Percentiles rank a stretch among this genome's conserved stretches.
These are phyloP conservation scores for Cymodocea nodosa DNA, from an alignment of 116 monocot species.

Conservation along the genomic window DNA sequence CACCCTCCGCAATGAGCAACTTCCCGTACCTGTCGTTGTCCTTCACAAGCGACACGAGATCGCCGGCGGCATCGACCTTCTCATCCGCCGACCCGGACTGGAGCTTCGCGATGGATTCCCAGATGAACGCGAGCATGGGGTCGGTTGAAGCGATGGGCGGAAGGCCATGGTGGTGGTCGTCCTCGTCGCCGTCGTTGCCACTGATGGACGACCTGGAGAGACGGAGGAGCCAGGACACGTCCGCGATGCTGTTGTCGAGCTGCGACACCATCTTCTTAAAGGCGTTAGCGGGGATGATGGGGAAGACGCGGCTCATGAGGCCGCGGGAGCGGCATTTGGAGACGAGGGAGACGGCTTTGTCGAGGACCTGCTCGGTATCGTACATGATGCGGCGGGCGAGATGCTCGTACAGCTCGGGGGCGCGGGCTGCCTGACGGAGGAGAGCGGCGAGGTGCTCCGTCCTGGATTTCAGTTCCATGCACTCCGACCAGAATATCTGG, in stretches of 20 bases:
- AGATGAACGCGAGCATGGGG: constrained; percentile 75
- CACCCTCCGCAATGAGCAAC: constrained; percentile 63
- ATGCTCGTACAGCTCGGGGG: constrained; percentile 76
- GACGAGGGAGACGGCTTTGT: constrained; percentile 56
- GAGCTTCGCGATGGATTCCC: constrained; percentile 96
- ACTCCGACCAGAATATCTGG: constrained; percentile 33
- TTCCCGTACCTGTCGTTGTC: constrained; percentile 86
- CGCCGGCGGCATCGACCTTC: constrained; percentile 57
- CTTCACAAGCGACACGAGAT: constrained; percentile 70
- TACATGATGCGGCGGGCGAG: constrained; percentile 88
- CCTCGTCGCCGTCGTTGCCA: constrained; percentile 40
- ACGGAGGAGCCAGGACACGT: constrained; percentile 87
- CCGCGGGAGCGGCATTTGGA: constrained; percentile 62
- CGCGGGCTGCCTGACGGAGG: constrained; percentile 80
- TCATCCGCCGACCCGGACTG: constrained; percentile 52
- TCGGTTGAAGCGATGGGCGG: constrained; percentile 94
- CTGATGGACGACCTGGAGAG: constrained; percentile 41
- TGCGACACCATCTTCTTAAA: constrained; percentile 70
- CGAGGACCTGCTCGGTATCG: constrained; percentile 79
- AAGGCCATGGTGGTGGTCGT: constrained; percentile 59
- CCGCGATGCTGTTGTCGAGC: constrained; percentile 73
- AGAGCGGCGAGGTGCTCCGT: constrained; percentile 50
- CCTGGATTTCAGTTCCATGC: constrained; percentile 52
- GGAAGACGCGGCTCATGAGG: constrained; percentile 54
- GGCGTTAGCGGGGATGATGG: constrained; percentile 58